Percentiles rank a stretch among this genome's conserved stretches.
These are phyloP conservation scores for Puccinia sorghi DNA, from an alignment of 1,284 basidiomycete genomes.

Conservation along the genomic window DNA sequence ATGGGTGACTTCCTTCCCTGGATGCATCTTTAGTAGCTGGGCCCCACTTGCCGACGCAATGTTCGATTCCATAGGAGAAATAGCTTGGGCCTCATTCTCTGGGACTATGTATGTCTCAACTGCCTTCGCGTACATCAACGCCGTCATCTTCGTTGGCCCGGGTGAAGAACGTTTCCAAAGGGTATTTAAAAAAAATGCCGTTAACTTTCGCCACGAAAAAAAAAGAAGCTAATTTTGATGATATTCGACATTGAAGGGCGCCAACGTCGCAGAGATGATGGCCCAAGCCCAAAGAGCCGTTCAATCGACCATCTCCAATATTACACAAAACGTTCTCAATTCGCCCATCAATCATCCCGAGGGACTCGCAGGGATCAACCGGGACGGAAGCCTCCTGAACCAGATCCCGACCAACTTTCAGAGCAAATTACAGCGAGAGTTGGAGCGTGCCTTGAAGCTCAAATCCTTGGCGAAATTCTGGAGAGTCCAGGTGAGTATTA, in stretches of 20 bases:
- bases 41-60: constrained; percentile 26
- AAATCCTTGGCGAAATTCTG: constrained; percentile 49
- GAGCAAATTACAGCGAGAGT: constrained; percentile 42
- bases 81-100: constrained; percentile 41
- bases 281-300: constrained; percentile 42
- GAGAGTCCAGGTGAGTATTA: constrained; percentile 44
- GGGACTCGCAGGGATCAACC: constrained; percentile 43
- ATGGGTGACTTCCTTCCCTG: constrained; percentile 48
- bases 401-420: constrained; percentile 48
- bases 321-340: constrained; percentile 41
- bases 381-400: constrained; percentile 34
- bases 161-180: constrained; percentile 46
- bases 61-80: constrained; percentile 42
- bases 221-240: background rate
- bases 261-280: constrained; percentile 28
- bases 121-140: constrained; percentile 33
- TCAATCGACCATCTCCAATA: constrained; percentile 48
- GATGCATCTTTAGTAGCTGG: constrained; percentile 41
- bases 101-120: constrained; percentile 42
- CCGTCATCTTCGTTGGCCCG: constrained; percentile 31
- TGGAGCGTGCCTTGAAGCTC: constrained; percentile 44
- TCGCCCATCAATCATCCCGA: constrained; percentile 17
- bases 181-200: constrained; percentile 1
- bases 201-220: background rate
- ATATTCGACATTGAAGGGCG: constrained; percentile 3